Evolutionary conservation across 768 basidiomycete species (phyloP).

Genomic region (Mrakia gelida): DNA sequence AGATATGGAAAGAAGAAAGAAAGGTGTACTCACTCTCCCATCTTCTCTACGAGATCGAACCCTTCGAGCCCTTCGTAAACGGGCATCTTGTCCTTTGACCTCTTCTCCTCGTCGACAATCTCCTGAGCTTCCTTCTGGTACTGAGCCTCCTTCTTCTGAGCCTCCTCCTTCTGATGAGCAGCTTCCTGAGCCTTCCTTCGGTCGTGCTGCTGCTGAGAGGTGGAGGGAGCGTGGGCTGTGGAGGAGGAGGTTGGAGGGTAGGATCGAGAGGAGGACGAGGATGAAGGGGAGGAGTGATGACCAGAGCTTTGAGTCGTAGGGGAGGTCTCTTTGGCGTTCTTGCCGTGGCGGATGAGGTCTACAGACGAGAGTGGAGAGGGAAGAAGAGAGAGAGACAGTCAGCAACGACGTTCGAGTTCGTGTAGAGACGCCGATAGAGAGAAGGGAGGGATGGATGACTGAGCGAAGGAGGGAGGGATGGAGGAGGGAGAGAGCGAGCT

Average conservation of each 20-base stretch:
- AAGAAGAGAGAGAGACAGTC: conserved; percentile 12
- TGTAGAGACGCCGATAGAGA: conserved; percentile 21
- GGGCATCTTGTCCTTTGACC: conserved; percentile 75
- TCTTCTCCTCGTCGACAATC: conserved; percentile 70
- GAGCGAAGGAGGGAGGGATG: conserved; percentile 28
- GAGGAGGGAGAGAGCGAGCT: background rate
- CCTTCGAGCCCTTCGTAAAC: conserved; percentile 75
- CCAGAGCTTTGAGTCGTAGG: conserved; percentile 35
- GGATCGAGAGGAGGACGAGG: conserved; percentile 21
- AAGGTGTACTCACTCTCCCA: conserved; percentile 74
- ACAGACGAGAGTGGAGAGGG: too few relatives aligned
- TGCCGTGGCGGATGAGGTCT: conserved; percentile 82
- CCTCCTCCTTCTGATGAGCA: conserved; percentile 35
- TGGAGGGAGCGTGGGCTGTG: conserved; percentile 18
- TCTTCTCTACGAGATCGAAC: conserved; percentile 71
- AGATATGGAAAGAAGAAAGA: conserved; percentile 15
- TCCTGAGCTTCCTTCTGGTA: conserved; percentile 54
- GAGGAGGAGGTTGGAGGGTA: conserved; percentile 35
- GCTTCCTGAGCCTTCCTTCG: conserved; percentile 37
- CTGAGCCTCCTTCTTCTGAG: conserved; percentile 36
- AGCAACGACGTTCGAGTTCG: conserved; percentile 4
- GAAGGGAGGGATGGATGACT: conserved; percentile 44
- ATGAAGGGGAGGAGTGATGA: conserved; percentile 23
- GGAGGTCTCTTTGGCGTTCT: conserved; percentile 49
- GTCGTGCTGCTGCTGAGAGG: conserved; percentile 44